These are phyloP conservation scores for Cocos nucifera DNA, from an alignment of 176 grass and related monocot genomes.

Conservation along the genomic window DNA sequence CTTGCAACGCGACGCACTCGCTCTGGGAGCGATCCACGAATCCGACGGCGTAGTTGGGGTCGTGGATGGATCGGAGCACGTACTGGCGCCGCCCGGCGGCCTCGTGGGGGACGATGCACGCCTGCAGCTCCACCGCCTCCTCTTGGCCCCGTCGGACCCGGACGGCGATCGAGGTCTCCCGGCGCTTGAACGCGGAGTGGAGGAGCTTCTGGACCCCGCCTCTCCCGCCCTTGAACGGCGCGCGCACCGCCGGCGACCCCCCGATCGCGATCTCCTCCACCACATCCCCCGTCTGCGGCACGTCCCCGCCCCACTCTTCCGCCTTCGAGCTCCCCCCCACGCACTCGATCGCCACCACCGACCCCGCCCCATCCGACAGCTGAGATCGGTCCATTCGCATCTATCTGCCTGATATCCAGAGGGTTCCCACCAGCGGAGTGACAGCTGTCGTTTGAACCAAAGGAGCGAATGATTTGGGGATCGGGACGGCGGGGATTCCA, in stretches of 20 bases:
- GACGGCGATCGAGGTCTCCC: conserved; percentile 36
- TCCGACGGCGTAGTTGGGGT: conserved; percentile 61
- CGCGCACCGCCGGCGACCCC: conserved; percentile 18
- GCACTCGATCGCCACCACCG: conserved; percentile 85
- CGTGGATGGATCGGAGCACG: conserved; percentile 55
- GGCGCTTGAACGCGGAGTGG: conserved; percentile 31
- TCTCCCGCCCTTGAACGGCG: conserved; percentile 37
- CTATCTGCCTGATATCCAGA: neutral
- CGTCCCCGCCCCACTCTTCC: conserved; percentile 88
- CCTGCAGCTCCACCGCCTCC: conserved; percentile 23
- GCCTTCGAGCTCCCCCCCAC: conserved; percentile 91
- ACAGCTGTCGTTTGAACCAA: too few relatives aligned
- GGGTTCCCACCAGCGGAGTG: neutral
- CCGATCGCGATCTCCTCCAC: conserved; percentile 73
- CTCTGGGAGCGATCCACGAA: conserved; percentile 57
- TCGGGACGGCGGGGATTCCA: too few relatives aligned
- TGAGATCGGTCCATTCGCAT: conserved; percentile 18
- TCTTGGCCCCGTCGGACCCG: conserved; percentile 15
- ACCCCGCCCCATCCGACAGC: conserved; percentile 9
- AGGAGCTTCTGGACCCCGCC: conserved; percentile 38
- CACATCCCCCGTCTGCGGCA: conserved; percentile 86
- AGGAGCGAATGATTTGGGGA: too few relatives aligned
- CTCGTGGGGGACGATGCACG: conserved; percentile 52
- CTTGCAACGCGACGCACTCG: conserved; percentile 54
- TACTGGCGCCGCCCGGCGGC: conserved; percentile 31